Percentiles rank a stretch among this genome's conserved stretches.
phyloP scores from a whole-genome alignment of 2,329 filamentous ascomycete species.

The Botrytis fragariae region DNA sequence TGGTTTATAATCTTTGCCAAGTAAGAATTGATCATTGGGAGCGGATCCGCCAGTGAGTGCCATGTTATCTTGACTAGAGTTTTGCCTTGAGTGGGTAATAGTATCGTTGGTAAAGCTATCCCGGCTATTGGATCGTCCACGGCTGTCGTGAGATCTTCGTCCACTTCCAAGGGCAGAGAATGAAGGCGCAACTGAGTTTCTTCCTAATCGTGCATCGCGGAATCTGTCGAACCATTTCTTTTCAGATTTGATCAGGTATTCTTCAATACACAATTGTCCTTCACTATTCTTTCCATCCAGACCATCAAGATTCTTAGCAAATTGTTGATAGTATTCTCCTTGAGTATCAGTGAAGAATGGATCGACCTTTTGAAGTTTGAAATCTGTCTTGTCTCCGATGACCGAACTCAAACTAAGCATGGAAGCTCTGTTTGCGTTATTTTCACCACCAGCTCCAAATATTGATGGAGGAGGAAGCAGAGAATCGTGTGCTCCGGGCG shows the following conservation, averaged over 20 bases:
- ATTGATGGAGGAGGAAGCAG: constrained; percentile 21
- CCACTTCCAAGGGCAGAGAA: constrained; percentile 6
- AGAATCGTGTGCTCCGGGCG: constrained; percentile 18
- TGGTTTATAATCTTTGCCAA: constrained; percentile 50
- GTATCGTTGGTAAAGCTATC: constrained; percentile 14
- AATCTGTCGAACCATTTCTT: constrained; percentile 64
- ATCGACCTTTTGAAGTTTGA: constrained; percentile 63
- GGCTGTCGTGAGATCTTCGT: constrained; percentile 46
- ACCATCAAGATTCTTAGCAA: constrained; percentile 54
- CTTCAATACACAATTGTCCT: constrained; percentile 60
- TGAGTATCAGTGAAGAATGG: constrained; percentile 65
- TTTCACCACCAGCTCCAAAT: constrained; percentile 11
- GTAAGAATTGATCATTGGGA: constrained; percentile 46
- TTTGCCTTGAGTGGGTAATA: constrained; percentile 19
- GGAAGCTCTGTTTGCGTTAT: constrained; percentile 35
- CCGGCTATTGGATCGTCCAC: constrained; percentile 12
- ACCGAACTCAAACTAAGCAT: constrained; percentile 49
- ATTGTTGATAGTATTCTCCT: constrained; percentile 58
- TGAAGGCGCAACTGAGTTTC: neutral
- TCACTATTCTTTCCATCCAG: constrained; percentile 56
- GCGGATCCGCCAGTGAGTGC: constrained; percentile 11
- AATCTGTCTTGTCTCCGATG: constrained; percentile 59
- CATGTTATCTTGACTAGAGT: constrained; percentile 18
- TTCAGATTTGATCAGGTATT: constrained; percentile 62
- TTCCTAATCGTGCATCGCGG: constrained; percentile 36